A percentile compares a stretch with the other conserved stretches of the same genome.
These are phyloP conservation scores for Chalaropsis ovoidea DNA, from an alignment of 2,329 filamentous ascomycete genomes.

Conservation along the genomic window DNA sequence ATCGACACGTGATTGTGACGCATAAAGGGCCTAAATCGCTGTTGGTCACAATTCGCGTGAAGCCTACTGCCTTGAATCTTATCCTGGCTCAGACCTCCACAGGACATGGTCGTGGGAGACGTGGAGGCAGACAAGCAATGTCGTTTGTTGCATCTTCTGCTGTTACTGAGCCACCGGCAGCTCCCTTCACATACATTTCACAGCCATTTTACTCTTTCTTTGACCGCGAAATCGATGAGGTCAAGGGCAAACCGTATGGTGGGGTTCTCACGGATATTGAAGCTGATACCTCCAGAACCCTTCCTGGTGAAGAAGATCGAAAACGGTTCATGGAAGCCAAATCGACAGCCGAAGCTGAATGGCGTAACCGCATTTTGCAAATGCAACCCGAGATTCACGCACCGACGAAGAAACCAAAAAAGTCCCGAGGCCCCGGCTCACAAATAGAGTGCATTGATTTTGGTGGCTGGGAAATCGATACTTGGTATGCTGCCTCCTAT, in stretches of 20 bases:
- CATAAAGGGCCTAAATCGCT: slow-evolving; percentile 35
- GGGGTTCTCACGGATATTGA: slow-evolving; percentile 83
- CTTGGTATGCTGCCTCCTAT: slow-evolving; percentile 97
- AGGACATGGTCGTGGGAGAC: slow-evolving; percentile 16
- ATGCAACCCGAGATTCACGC: slow-evolving; percentile 55
- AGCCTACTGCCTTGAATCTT: slow-evolving; percentile 48
- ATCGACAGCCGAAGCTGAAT: slow-evolving; percentile 82
- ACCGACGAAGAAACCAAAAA: slow-evolving; percentile 56
- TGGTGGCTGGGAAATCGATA: slow-evolving; percentile 94
- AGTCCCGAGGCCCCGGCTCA: slow-evolving; percentile 74
- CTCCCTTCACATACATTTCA: slow-evolving; percentile 51
- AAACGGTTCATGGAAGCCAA: slow-evolving; percentile 83
- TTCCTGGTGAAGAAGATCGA: slow-evolving; percentile 70
- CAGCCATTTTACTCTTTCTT: slow-evolving; percentile 81
- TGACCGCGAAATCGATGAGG: slow-evolving; percentile 79
- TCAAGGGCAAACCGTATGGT: slow-evolving; percentile 88
- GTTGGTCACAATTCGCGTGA: slow-evolving; percentile 49
- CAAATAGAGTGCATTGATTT: slow-evolving; percentile 99
- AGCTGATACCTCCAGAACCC: slow-evolving; percentile 80
- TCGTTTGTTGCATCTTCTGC: slow-evolving; percentile 15
- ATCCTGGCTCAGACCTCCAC: slow-evolving; percentile 37
- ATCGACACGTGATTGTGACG: slow-evolving; percentile 14
- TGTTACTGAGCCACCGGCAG: slow-evolving; percentile 35
- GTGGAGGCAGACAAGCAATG: slow-evolving; percentile 15
- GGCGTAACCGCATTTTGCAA: slow-evolving; percentile 55